Base-by-base conservation (phyloP, 2,329 filamentous ascomycete genomes). In the Dendryphion nanum region DNA sequence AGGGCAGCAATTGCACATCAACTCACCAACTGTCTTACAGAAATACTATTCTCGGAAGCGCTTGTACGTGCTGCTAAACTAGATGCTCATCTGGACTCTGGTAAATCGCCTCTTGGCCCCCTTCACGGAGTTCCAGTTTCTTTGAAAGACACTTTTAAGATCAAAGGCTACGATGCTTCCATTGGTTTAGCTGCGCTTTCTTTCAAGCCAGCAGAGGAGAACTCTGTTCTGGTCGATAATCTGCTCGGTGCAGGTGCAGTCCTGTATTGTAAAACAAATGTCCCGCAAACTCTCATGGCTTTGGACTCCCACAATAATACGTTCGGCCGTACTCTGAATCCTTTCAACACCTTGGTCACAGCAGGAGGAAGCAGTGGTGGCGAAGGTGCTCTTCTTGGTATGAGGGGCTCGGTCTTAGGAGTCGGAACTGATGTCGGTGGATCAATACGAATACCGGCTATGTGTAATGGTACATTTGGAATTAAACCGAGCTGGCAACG, bases 381-480 rank as follows among this genome's bases (percentile, higher is more conserved):
- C 14, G 75, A 78, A 55, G 74, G 71, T 15, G 74, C 75, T 2
- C 57, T 79, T 3, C 35, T 78, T 2, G 72, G 69, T 0, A 67
- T 73, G 50, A 56, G 70, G 15, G 75, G 75, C 0, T 73, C 68
- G 7, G 45, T 73, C 0, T 47, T 78, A 0, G 76, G 75, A 3
- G 68, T 78, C 1, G 76, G 75, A 2, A 78, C 76, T 3, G 76
- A 79, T 48, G 70, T 78, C 6, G 75, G 75, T n/a, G 74, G 75
- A 6, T 71, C 66, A 3, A 74, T 77, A 37, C 64, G 76, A 2
- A 69, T 78, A 12, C 76, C 76, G 1, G 68, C 74, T 0, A 68
- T 71, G 48, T 68, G 74, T 38, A 71, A 75, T 43, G 73, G 71
- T 2, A 54, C 75, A 0, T 77, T 71, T 29, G 74, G 73, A 5